Conservation (phyloP, 176 grass and related monocot species). For the Ampelocalamus luodianensis region DNA sequence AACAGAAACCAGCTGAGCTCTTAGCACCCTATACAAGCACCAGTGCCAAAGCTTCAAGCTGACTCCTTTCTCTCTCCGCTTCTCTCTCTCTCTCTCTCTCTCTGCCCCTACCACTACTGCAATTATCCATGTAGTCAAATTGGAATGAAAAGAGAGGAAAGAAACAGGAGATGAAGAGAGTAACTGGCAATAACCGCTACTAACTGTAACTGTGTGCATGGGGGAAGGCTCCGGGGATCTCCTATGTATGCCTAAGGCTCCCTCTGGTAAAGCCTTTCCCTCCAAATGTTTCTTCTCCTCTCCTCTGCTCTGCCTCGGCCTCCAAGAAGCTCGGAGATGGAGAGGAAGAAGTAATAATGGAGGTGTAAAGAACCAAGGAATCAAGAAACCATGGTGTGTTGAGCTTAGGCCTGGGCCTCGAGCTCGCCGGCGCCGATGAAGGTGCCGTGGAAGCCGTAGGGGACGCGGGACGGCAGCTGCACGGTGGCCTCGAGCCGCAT, state of each 20-base stretch:
- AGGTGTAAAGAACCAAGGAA: constrained; percentile 44
- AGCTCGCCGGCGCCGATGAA: constrained; percentile 67
- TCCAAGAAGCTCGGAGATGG: constrained; percentile 22
- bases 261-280: constrained; percentile 61
- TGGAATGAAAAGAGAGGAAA: not conserved
- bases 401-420: constrained; percentile 55
- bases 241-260: constrained; percentile 44
- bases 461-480: constrained; percentile 78
- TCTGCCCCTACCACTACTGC: constrained; percentile 3
- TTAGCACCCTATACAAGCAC: constrained; percentile 42
- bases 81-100: not conserved
- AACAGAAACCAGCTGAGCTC: constrained; percentile 42
- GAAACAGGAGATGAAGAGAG: constrained; percentile 6
- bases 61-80: not conserved
- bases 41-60: constrained; percentile 47
- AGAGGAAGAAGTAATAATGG: not conserved
- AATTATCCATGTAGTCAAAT: not conserved
- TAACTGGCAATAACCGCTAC: constrained; percentile 1
- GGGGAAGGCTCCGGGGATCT: constrained; percentile 52
- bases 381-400: not conserved
- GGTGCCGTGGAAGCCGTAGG: constrained; percentile 94
- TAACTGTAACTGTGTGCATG: constrained; percentile 13
- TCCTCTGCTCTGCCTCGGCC: not conserved
- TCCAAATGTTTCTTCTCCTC: not conserved
- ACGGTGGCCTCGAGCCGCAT: constrained; percentile 83